Evolutionary conservation across 805 yeast genomes (phyloP).

Genomic region (Wickerhamomyces canadensis): DNA sequence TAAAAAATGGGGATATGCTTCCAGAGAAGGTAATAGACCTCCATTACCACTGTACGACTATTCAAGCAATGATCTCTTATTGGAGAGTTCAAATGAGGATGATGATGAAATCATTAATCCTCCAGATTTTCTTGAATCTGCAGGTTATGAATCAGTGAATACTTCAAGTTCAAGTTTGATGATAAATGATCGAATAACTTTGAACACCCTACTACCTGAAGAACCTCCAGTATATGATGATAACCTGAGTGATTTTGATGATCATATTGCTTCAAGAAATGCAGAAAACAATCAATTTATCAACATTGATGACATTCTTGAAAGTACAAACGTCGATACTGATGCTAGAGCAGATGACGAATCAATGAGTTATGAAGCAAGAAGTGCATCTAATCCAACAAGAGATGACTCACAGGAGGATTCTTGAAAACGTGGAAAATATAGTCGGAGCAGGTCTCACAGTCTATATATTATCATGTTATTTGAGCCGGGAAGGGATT

Average conservation of each 20-base stretch:
- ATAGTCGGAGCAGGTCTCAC: no score
- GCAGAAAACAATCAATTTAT: conserved; percentile 5
- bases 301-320: not conserved
- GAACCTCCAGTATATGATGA: conserved; percentile 33
- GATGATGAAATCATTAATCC: conserved; percentile 22
- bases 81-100: conserved; percentile 49
- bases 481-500: no score
- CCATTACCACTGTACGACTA: conserved; percentile 93
- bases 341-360: no score
- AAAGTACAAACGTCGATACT: no score
- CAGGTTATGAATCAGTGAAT: conserved; percentile 24
- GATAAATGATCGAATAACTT: conserved; percentile 26
- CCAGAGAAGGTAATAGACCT: conserved; percentile 77
- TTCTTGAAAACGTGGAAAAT: no score
- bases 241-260: conserved; percentile 14
- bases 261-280: conserved; percentile 3
- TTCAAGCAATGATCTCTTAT: conserved; percentile 68
- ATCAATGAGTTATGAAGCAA: conserved; percentile 1
- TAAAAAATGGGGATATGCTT: conserved; percentile 82
- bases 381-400: not conserved
- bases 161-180: conserved; percentile 18
- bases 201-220: conserved; percentile 29
- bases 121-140: conserved; percentile 23
- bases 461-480: no score
- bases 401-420: not conserved